These are phyloP conservation scores for Eucalyptus cloeziana DNA, from an alignment of 345 rosid genomes.

Conservation along the genomic window DNA sequence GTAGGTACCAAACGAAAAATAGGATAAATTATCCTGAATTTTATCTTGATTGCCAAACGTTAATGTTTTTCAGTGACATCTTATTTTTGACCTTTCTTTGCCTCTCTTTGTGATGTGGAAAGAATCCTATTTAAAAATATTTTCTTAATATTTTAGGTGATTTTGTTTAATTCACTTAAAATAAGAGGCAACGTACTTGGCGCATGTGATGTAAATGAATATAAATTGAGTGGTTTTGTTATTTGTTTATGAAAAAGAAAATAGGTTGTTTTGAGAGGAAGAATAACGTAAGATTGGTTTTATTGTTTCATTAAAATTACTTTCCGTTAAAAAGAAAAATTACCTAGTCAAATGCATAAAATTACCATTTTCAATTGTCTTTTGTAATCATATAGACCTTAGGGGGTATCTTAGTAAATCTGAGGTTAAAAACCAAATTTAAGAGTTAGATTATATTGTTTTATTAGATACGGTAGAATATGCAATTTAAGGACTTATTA, in stretches of 20 bases:
- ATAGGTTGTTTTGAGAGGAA: neutral
- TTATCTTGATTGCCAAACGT: rapidly evolving
- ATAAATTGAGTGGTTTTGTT: neutral
- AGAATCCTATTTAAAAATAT: neutral
- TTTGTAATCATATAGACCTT: neutral
- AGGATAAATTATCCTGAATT: too few species aligned
- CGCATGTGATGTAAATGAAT: neutral
- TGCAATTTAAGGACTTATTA: neutral
- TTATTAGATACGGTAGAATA: neutral
- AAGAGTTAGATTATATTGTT: too few species aligned
- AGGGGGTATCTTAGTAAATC: neutral
- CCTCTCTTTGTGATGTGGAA: neutral
- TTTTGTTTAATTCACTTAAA: neutral
- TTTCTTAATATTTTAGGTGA: neutral
- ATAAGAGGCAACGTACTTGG: neutral
- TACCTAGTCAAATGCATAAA: neutral
- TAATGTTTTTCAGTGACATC: neutral
- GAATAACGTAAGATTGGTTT: neutral
- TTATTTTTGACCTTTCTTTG: neutral
- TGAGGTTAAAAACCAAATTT: neutral
- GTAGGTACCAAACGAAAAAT: too few species aligned
- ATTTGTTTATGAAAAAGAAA: neutral
- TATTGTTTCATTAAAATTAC: neutral
- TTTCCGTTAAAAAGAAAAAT: neutral
- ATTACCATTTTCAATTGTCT: neutral